Base-by-base conservation (phyloP, 441 rosid genomes). In the Raphanus hybrid region DNA sequence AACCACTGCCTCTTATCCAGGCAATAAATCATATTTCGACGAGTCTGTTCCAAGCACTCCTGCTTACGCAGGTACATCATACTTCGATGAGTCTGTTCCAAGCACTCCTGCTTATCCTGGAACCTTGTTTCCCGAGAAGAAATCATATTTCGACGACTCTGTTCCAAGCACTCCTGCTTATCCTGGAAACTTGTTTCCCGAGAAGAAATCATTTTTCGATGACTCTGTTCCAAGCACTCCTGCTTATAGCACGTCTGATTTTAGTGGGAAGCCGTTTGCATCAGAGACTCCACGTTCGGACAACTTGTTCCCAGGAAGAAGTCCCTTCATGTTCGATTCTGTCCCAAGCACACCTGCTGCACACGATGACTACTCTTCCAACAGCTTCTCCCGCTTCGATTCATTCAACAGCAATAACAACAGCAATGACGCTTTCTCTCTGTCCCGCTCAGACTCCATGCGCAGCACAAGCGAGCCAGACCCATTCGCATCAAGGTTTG, bases 21-120 rank as follows among this genome's bases (percentile, higher is more conserved):
- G 81, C 75, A 7, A 70, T 11, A 74, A 60, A 64, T 79, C 82
- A 14, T 79, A 10, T 81, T 74, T 78, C 11, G 80, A 76, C 34
- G 95, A 88, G 77, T 91, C 97, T 15, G 93, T 91, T 54, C 97
- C 97, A 43, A 78, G 95, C 83, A 90, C 92, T 61, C 93, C 95
- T 18, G 86, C 86, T 6, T 89, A 88, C 58, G 2, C 82, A 4
- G 82, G 64, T 1, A 74, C 55, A 41, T 79, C 82, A 2, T 78
- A 52, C 80, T 70, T 84, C 50, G 80, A 75, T 6, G 95, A 87
- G 75, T 90, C 97, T 64, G 92, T 91, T 68, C 97, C 97, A 41
- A 78, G 93, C 84, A 90, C 92, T 55, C 93, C 94, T 20, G 86
- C 86, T 20, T 89, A 87, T 70, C 50, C 81, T 3, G 81, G 77